Evolutionary conservation across 1,284 basidiomycete species (phyloP), one percentile per base, ranked within the genome.

Genomic region (Taiwanofungus camphoratus): DNA sequence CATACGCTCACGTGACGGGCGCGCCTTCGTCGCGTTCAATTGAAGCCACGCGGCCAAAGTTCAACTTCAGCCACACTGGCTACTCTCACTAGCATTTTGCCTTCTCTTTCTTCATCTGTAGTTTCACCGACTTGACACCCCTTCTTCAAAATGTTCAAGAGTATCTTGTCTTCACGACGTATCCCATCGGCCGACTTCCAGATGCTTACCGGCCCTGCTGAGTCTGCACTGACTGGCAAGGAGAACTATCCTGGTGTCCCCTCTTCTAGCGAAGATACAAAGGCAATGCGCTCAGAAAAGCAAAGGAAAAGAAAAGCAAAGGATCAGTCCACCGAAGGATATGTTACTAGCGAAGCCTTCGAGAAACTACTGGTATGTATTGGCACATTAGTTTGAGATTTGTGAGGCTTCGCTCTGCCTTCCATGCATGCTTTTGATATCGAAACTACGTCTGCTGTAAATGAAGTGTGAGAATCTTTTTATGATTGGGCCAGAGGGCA

Each of bases 101-200:
- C 20, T 26, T 15, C 18, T 34, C 19, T n/a, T n/a, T n/a, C n/a
- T n/a, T n/a, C n/a, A n/a, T n/a, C n/a, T n/a, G n/a, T n/a, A 31
- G n/a, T 16, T 18, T 21, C 27, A 16, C 44, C 19, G 19, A n/a
- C 8, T 16, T 32, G 13, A 4, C 31, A 27, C 4, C 16, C 16
- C 31, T 22, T 31, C 21, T 18, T 30, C 5, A 40, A 13, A 18
- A 87, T 87, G 84, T 87, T 87, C 68, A 87, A 85, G 64, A 74
- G 73, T 51, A 85, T 87, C 47, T 66, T 87, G 31, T 80, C 82
- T 8, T 73, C 76, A 3, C 77, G 79, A 60, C 71, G 83, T 54
- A 57, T 78, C 41, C 66, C 77, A 22, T 76, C 78, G 22, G 64
- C 74, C 2, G 83, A 87, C 31, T 87, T 87, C 49, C 81, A 79